A percentile compares a stretch with the other conserved stretches of the same genome.
Evolutionary conservation across 371 early-diverging fungal species (phyloP).

Genomic region (Mucor ambiguus): DNA sequence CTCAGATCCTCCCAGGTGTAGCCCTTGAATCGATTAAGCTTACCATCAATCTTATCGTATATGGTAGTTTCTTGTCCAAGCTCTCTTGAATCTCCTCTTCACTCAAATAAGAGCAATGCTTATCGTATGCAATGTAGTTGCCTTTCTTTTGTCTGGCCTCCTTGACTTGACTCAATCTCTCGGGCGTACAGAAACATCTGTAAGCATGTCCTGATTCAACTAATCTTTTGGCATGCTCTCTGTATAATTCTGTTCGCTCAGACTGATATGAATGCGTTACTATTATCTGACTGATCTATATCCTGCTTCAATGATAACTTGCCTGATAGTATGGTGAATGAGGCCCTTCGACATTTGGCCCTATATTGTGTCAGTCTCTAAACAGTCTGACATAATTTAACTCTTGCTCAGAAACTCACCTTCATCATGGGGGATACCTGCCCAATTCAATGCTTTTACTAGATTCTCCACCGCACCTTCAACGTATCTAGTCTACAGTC

Average conservation of each 20-base stretch:
- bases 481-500: constrained; percentile 72
- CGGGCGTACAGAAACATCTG: constrained; percentile 85
- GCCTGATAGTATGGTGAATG: constrained; percentile 76
- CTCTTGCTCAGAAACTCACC: constrained; percentile 34
- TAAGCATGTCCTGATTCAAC: constrained; percentile 83
- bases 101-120: constrained; percentile 74
- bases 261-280: constrained; percentile 51
- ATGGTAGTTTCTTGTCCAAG: constrained; percentile 55
- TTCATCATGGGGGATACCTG: constrained; percentile 82
- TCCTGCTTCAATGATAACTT: constrained; percentile 1
- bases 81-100: constrained; percentile 63
- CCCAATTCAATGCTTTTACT: constrained; percentile 71
- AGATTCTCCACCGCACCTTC: constrained; percentile 78
- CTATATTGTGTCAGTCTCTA: constrained; percentile 9
- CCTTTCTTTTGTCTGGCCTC: constrained; percentile 60
- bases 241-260: constrained; percentile 74
- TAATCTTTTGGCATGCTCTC: constrained; percentile 66
- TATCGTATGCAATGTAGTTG: constrained; percentile 75
- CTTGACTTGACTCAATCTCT: constrained; percentile 70
- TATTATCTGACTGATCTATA: not conserved
- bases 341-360: constrained; percentile 65
- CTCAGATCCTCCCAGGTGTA: not conserved
- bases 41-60: constrained; percentile 79
- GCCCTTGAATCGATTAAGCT: not conserved
- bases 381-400: not conserved